Conservation (phyloP, 2,329 filamentous ascomycete species). For the Rhynchosporium graminicola region DNA sequence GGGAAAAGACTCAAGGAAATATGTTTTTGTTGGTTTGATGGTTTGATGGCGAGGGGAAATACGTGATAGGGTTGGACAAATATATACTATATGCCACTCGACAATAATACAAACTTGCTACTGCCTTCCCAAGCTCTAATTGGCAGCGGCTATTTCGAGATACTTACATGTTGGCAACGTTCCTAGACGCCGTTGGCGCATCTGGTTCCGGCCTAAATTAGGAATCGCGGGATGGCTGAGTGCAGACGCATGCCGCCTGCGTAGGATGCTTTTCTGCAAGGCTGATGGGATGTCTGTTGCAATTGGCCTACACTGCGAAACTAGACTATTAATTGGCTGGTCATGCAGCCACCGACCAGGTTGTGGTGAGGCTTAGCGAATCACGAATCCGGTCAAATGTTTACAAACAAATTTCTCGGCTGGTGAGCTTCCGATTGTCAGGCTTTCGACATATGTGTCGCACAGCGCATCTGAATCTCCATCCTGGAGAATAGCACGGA, state of each 20-base stretch:
- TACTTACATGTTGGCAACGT: not conserved
- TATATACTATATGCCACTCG: slow-evolving; percentile 19
- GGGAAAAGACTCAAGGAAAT: slow-evolving; percentile 28
- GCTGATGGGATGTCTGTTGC: slow-evolving; percentile 13
- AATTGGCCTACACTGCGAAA: not conserved
- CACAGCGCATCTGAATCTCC: not conserved
- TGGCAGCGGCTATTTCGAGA: slow-evolving; percentile 15
- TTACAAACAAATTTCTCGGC: slow-evolving; percentile 14
- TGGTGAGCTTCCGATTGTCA: slow-evolving; percentile 12
- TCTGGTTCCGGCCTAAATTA: slow-evolving; percentile 10
- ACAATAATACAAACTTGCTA: not conserved
- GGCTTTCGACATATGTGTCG: slow-evolving; percentile 1
- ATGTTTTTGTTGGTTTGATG: slow-evolving; percentile 28
- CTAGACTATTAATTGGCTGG: slow-evolving; percentile 2
- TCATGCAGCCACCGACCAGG: slow-evolving; percentile 5
- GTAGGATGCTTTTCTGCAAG: slow-evolving; percentile 11
- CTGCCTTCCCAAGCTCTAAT: slow-evolving; percentile 1
- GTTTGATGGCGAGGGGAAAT: slow-evolving; percentile 24
- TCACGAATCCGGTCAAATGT: slow-evolving; percentile 5
- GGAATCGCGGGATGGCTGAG: slow-evolving; percentile 14
- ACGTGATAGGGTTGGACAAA: slow-evolving; percentile 4
- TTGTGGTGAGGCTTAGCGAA: slow-evolving; percentile 13
- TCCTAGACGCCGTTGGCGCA: slow-evolving; percentile 13
- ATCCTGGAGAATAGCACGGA: not conserved
- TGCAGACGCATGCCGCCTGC: not conserved